These are phyloP conservation scores for Microcyclospora tardicrescens DNA, from an alignment of 2,329 filamentous ascomycete species.

Conservation along the genomic window DNA sequence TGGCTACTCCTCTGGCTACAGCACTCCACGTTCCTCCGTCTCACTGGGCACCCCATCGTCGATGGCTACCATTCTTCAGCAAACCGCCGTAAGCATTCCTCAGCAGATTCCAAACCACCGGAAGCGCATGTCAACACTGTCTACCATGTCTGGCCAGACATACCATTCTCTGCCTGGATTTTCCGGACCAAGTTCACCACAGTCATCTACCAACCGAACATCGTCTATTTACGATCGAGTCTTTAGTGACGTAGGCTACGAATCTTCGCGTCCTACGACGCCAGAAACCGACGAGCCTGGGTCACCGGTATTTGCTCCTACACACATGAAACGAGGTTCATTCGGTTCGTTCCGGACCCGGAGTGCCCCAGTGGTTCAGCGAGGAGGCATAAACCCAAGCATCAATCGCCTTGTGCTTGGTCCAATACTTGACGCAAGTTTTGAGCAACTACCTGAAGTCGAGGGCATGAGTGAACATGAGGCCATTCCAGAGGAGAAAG, in stretches of 20 bases:
- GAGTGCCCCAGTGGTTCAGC: constrained; percentile 9
- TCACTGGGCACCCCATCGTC: constrained; percentile 33
- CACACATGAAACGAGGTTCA: constrained; percentile 46
- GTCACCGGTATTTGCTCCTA: constrained; percentile 50
- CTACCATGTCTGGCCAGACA: constrained; percentile 33
- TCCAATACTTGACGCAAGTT: constrained; percentile 19
- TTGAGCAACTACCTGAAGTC: constrained; percentile 15
- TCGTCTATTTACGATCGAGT: constrained; percentile 68
- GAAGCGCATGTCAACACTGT: constrained; percentile 50
- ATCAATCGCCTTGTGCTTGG: constrained; percentile 14
- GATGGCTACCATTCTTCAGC: constrained; percentile 49
- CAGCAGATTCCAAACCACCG: constrained; percentile 32
- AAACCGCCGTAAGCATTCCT: constrained; percentile 46
- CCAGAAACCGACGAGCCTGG: constrained; percentile 54
- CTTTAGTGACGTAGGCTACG: constrained; percentile 43
- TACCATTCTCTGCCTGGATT: constrained; percentile 52
- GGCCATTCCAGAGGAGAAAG: constrained; percentile 19
- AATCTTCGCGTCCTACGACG: constrained; percentile 65
- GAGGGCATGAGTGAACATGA: constrained; percentile 9
- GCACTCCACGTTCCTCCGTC: constrained; percentile 26
- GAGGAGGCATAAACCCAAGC: constrained; percentile 7
- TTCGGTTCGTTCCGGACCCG: constrained; percentile 25
- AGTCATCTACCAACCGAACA: constrained; percentile 52
- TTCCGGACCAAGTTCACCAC: constrained; percentile 70
- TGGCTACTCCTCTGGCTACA: constrained; percentile 30